Base-by-base conservation (phyloP, 768 basidiomycete genomes). In the Suillus sp. region DNA sequence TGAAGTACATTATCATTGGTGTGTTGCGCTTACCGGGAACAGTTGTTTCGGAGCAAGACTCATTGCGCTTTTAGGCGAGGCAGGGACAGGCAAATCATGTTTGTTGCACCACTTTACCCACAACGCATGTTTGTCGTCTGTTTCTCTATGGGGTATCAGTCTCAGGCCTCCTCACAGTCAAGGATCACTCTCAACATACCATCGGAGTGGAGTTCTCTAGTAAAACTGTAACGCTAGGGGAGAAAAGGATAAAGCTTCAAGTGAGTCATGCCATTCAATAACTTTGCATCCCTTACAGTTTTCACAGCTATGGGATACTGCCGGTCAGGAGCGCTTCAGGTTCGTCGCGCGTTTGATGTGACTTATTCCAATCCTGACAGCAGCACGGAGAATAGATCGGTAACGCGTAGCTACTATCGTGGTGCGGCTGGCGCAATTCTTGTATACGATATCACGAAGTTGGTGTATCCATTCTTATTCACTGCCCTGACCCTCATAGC, bases 1-100 rank as follows among this genome's bases (percentile, higher is more conserved):
- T 98, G 89, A 99, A 99, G 80, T 95, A 95, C 78, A 97, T 98
- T 73, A 86, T 99, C 68, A 94, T 98, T 70, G 96, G 96, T 93
- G 68, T 64, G 81, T 65, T 14, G 62, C 25, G 66, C 43, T 47
- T 22, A 38, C 59, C 56, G 27, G 51, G 58, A 55, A 53, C 53
- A 55, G 22, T 56, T 62, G 40, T 59, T 67, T 54, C 56, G 30
- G 37, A 58, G 37, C 62, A 53, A 61, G 57, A 60, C 61, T 63
- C 37, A 40, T 59, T 27, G 18, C 38, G 22, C 38, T 64, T 67
- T 30, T 65, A 98, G 96, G 96, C 66, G 96, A 98, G 80, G 92
- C 96, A 25, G 96, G 95, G 66, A 92, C 95, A 4, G 97, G 97
- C 43, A 99, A 99, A 84, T 96, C 95, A 25, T 99, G 97, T 76